Evolutionary conservation across 148 eudicot genomes (phyloP).

Genomic region (Dysphania ambrosioides): DNA sequence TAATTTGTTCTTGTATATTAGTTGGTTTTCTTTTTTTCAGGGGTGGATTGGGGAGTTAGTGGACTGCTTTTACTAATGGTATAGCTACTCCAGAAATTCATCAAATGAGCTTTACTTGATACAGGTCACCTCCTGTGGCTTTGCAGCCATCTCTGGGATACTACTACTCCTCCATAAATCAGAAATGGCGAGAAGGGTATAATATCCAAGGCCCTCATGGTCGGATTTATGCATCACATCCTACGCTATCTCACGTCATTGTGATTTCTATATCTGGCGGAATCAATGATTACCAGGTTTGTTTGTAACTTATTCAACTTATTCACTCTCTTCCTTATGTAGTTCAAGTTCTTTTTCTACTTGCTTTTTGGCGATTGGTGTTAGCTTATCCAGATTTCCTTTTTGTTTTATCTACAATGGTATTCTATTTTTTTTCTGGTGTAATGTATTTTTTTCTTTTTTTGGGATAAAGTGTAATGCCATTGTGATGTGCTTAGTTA

Average conservation of each 20-base stretch:
- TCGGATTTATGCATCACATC: slow-evolving; percentile 45
- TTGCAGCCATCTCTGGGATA: slow-evolving; percentile 94
- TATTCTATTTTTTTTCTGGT: not conserved
- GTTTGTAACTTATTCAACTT: not conserved
- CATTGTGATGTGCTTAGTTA: not conserved
- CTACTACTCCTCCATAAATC: slow-evolving; percentile 69
- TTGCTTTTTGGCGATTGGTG: not conserved
- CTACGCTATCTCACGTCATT: slow-evolving; percentile 63
- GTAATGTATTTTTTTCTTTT: not conserved
- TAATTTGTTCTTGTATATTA: not conserved
- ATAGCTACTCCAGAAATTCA: slow-evolving; percentile 1
- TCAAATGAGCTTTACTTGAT: slow-evolving; percentile 28
- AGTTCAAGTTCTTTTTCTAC: not conserved
- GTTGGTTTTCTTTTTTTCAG: not conserved
- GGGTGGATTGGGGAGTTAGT: not conserved
- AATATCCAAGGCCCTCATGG: slow-evolving; percentile 53
- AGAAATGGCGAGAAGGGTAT: slow-evolving; percentile 83
- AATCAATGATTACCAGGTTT: slow-evolving; percentile 91
- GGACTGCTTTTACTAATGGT: slow-evolving; percentile 19
- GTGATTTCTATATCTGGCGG: slow-evolving; percentile 92
- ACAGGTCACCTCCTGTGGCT: slow-evolving; percentile 86
- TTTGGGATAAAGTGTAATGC: not conserved
- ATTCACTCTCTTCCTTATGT: not conserved
- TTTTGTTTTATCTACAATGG: not conserved
- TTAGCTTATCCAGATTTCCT: not conserved